Evolutionary conservation across 352 stramenopile species (phyloP).

Genomic region (Phytophthora chlamydospora): DNA sequence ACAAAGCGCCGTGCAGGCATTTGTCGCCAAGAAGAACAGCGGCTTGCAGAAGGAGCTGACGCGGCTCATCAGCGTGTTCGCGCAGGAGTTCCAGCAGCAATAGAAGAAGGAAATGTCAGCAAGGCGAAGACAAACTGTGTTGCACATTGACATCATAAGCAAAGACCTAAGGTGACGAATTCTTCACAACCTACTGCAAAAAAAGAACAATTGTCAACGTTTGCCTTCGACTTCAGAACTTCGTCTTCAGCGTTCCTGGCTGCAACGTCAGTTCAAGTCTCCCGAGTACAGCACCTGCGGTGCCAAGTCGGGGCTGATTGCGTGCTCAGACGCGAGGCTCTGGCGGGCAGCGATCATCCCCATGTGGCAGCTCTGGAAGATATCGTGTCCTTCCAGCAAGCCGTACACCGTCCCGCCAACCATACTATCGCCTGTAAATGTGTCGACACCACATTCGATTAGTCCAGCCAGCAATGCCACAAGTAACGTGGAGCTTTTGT

Average conservation of each 20-base stretch:
- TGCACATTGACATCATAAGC: constrained; percentile 8
- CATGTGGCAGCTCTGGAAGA: constrained; percentile 73
- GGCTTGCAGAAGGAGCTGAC: constrained; percentile 73
- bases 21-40: constrained; percentile 49
- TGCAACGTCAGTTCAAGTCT: constrained; percentile 8
- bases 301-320: constrained; percentile 64
- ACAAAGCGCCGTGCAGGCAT: constrained; percentile 53
- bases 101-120: constrained; percentile 36
- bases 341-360: constrained; percentile 78
- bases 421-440: constrained; percentile 68
- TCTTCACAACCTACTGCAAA: constrained; percentile 22
- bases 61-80: constrained; percentile 64
- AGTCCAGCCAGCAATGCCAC: constrained; percentile 2
- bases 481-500: constrained; percentile 12
- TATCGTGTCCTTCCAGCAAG: constrained; percentile 60
- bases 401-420: constrained; percentile 82
- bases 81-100: constrained; percentile 70
- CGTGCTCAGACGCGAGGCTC: constrained; percentile 67
- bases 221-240: constrained; percentile 3
- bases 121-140: constrained; percentile 19
- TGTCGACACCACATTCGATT: constrained; percentile 2
- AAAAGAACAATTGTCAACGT: constrained; percentile 18
- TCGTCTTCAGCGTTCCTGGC: not conserved
- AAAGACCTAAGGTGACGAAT: constrained; percentile 11
- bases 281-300: constrained; percentile 40